phyloP scores from a whole-genome alignment of 192 early-diverging fungal species.

The Entrophospora sp. region DNA sequence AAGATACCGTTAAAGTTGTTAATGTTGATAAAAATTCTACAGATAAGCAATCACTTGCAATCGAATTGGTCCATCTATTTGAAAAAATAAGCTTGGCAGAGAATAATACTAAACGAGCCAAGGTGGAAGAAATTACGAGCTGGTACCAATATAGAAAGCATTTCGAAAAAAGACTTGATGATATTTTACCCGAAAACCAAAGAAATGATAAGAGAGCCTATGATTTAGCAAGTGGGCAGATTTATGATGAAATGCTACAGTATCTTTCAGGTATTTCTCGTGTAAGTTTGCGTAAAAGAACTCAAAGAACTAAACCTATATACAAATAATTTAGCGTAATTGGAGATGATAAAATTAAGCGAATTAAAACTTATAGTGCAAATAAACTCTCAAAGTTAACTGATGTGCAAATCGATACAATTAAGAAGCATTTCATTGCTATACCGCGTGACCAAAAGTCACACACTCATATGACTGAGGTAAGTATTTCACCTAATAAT shows the following conservation, averaged over 20 bases:
- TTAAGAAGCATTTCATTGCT: background rate
- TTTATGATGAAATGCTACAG: constrained; percentile 17
- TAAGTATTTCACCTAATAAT: too few relatives aligned
- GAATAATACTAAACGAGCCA: background rate
- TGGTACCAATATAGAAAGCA: constrained; percentile 9
- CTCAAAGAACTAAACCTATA: constrained; percentile 14
- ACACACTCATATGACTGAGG: constrained; percentile 15
- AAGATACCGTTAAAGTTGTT: constrained; percentile 7
- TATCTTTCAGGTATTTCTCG: constrained; percentile 10
- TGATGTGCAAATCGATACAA: constrained; percentile 9
- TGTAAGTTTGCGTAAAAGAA: constrained; percentile 12
- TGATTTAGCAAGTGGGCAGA: background rate
- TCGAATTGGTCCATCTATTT: constrained; percentile 15
- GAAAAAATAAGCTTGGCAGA: constrained; percentile 10
- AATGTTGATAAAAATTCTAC: background rate
- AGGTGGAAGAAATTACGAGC: constrained; percentile 1
- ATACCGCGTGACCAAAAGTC: constrained; percentile 15
- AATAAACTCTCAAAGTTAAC: constrained; percentile 20
- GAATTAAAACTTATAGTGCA: constrained; percentile 19
- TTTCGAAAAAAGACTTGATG: constrained; percentile 1
- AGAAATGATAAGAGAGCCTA: constrained; percentile 14
- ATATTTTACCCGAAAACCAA: constrained; percentile 6
- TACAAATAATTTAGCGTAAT: constrained; percentile 14
- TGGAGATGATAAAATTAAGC: constrained; percentile 16
- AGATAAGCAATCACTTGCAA: background rate